Evolutionary conservation across 2,329 filamentous ascomycete species (phyloP).

Genomic region (Diplodia intermedia): DNA sequence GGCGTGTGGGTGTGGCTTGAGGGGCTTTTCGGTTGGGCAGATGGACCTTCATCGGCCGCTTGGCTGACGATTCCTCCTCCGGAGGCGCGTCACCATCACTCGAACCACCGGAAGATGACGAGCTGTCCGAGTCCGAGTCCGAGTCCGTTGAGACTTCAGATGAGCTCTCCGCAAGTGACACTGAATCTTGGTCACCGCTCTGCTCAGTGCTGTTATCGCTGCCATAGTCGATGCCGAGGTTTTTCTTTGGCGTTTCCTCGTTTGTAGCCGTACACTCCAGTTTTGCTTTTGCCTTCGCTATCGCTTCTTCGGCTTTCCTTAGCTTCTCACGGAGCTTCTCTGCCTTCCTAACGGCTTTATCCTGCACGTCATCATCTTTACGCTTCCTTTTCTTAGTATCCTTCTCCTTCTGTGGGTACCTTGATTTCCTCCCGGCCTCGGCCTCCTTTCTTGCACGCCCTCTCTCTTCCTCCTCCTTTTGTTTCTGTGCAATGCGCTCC

Average conservation of each 20-base stretch:
- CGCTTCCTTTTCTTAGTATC: conserved; percentile 21
- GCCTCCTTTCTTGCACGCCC: conserved; percentile 33
- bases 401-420: conserved; percentile 6
- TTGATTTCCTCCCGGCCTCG: conserved; percentile 15
- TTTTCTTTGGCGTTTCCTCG: conserved; percentile 32
- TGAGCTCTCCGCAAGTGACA: conserved; percentile 44
- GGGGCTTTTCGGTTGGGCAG: conserved; percentile 27
- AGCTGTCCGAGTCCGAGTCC: conserved; percentile 25
- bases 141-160: conserved; percentile 35
- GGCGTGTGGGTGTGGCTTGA: conserved; percentile 32
- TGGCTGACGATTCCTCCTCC: conserved; percentile 45
- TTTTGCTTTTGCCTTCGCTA: conserved; percentile 11
- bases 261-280: background rate
- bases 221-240: conserved; percentile 44
- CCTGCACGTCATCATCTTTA: conserved; percentile 13
- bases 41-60: conserved; percentile 27
- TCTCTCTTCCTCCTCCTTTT: conserved; percentile 51
- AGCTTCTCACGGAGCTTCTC: conserved; percentile 45
- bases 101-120: conserved; percentile 34
- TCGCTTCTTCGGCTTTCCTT: conserved; percentile 39
- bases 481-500: conserved; percentile 70
- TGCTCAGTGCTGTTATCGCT: conserved; percentile 42
- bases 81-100: conserved; percentile 47
- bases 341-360: conserved; percentile 38
- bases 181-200: conserved; percentile 35